A percentile compares a stretch with the other conserved stretches of the same genome.
Conservation (phyloP, 1,284 basidiomycete genomes). For the Naganishia sp. region DNA sequence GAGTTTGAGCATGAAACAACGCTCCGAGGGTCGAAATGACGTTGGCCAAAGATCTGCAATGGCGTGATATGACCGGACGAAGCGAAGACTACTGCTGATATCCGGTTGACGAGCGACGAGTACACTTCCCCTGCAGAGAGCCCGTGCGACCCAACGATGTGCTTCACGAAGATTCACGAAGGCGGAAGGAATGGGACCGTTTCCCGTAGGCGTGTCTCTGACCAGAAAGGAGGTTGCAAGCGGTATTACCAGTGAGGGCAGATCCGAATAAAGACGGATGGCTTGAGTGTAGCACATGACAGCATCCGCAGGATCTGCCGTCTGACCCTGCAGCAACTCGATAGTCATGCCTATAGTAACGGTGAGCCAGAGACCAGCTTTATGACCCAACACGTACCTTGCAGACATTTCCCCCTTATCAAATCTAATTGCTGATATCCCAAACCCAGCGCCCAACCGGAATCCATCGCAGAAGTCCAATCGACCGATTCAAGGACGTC, state of each 20-base stretch:
- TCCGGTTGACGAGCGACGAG: slow-evolving; percentile 53
- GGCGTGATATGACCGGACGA: slow-evolving; percentile 66
- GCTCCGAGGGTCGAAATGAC: slow-evolving; percentile 69
- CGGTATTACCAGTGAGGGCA: slow-evolving; percentile 31
- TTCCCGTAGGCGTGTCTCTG: slow-evolving; percentile 1
- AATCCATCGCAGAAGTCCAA: slow-evolving; percentile 55
- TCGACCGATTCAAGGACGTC: slow-evolving; percentile 62
- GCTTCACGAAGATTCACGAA: slow-evolving; percentile 44
- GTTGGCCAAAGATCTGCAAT: slow-evolving; percentile 70
- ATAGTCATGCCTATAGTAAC: slow-evolving; percentile 38
- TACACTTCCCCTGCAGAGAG: slow-evolving; percentile 51
- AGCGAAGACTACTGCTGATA: slow-evolving; percentile 55
- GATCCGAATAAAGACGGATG: slow-evolving; percentile 33
- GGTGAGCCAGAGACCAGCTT: neutral
- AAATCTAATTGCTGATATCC: slow-evolving; percentile 49
- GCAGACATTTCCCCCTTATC: slow-evolving; percentile 52
- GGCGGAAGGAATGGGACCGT: neutral
- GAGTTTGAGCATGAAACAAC: slow-evolving; percentile 67
- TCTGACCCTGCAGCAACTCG: slow-evolving; percentile 38
- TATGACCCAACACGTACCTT: slow-evolving; percentile 43
- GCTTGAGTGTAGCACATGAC: slow-evolving; percentile 39
- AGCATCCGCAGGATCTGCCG: slow-evolving; percentile 35
- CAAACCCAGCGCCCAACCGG: slow-evolving; percentile 31
- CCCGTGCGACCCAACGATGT: slow-evolving; percentile 46
- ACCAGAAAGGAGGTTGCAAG: slow-evolving; percentile 35